Evolutionary conservation across 1,284 basidiomycete genomes (phyloP), one percentile per base, ranked within the genome.

Genomic region (Naganishia sp.): DNA sequence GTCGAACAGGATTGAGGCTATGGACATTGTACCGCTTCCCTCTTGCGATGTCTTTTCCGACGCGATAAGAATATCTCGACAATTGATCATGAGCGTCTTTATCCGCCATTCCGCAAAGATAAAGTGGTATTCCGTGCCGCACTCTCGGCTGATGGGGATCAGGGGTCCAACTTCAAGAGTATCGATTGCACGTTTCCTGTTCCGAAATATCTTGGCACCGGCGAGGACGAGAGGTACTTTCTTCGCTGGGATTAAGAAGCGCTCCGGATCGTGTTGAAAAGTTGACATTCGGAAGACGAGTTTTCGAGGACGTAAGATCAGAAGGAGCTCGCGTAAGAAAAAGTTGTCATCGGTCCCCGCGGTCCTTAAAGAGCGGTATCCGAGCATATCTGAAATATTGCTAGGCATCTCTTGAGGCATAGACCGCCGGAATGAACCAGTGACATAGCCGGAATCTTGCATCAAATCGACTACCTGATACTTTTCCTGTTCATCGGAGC

Each of bases 21-120:
- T 54, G 60, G 25, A 6, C 6, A 63, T 11, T 23, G 48, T n/a
- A 3, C 18, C 55, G 3, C 28, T 36, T 23, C 39, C 46, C 33
- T 42, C 52, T 36, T 21, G 39, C 6, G 28, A 43, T 0, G 46
- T 43, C 2, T 31, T 52, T 2, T 48, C 11, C 3, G 45, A 44
- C 2, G 33, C 36, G 23, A 21, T 33, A 9, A 23, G 16, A 15
- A 55, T 11, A 25, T 49, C 43, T 55, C 44, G 31, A 15, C 63
- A 50, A 13, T n/a, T 21, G 39, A 67, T 57, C 21, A 48, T 45
- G 48, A 67, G 42, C 16, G 36, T 61, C 43, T 45, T 61, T 11
- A 67, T 39, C 23, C 49, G 60, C 66, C 66, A 67, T 25, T 54
- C 39, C 10, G 66, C 46, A 59, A 63, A 67, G 3, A 44, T 18